These are phyloP conservation scores for Elsinoe ampelina DNA, from an alignment of 2,329 filamentous ascomycete genomes.

Conservation along the genomic window DNA sequence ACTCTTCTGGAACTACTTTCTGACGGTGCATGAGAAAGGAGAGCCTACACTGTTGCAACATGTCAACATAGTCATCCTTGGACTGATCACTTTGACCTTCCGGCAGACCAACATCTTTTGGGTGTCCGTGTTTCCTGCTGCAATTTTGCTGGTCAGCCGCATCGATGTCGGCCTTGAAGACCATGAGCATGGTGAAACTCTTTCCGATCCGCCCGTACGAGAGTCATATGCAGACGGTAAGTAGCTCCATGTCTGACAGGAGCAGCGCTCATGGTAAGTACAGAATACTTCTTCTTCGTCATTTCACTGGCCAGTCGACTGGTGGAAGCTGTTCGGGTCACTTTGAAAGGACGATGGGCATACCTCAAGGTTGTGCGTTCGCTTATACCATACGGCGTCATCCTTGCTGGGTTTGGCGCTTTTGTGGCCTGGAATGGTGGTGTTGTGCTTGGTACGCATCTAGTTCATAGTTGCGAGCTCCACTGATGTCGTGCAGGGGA, in stretches of 20 bases:
- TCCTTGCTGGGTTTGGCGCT: conserved; percentile 57
- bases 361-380: conserved; percentile 11
- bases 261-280: conserved; percentile 11
- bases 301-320: conserved; percentile 8
- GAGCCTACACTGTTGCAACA: conserved; percentile 13
- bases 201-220: conserved; percentile 43
- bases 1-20: conserved; percentile 50
- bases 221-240: conserved; percentile 43
- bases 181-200: conserved; percentile 26
- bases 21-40: conserved; percentile 20
- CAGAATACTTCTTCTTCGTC: conserved; percentile 20
- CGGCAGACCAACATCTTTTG: conserved; percentile 97
- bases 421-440: conserved; percentile 85
- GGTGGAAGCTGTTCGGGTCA: background rate
- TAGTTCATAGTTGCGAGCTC: background rate
- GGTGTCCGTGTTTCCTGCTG: conserved; percentile 70
- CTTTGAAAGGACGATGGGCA: background rate
- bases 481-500: conserved; percentile 53
- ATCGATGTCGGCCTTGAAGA: conserved; percentile 43
- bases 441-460: conserved; percentile 67
- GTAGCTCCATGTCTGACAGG: background rate
- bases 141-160: conserved; percentile 37
- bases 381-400: conserved; percentile 43
- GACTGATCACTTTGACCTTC: conserved; percentile 61
- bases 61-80: conserved; percentile 40